phyloP scores from a whole-genome alignment of 495 filamentous ascomycete species.

The Echria macrotheca region DNA sequence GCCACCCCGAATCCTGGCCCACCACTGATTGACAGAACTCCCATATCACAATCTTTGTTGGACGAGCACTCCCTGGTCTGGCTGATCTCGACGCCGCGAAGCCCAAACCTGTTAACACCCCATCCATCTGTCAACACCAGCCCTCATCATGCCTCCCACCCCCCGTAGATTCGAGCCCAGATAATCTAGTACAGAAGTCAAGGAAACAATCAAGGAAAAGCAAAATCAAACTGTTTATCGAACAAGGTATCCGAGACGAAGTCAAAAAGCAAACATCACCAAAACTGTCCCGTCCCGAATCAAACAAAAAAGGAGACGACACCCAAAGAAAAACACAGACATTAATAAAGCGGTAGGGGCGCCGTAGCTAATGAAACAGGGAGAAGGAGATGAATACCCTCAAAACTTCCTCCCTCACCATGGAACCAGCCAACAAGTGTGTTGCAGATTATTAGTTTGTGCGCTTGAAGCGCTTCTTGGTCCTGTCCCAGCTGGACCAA shows the following conservation, averaged over 20 bases:
- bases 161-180: constrained; percentile 14
- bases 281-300: too few species aligned
- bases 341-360: constrained; percentile 39
- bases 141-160: too few species aligned
- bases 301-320: constrained; percentile 8
- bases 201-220: constrained; percentile 14
- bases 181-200: background rate
- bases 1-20: too few species aligned
- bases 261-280: constrained; percentile 15
- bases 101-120: constrained; percentile 12
- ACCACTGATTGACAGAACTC: too few species aligned
- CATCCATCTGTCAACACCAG: background rate
- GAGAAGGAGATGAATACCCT: constrained; percentile 24
- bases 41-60: constrained; percentile 25
- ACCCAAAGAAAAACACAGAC: constrained; percentile 4
- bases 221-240: constrained; percentile 26
- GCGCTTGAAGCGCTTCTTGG: constrained; percentile 36
- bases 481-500: constrained; percentile 33
- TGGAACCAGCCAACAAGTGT: constrained; percentile 48
- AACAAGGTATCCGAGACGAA: constrained; percentile 37
- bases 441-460: constrained; percentile 47
- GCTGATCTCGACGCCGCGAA: constrained; percentile 7
- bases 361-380: constrained; percentile 49
- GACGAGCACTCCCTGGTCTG: constrained; percentile 14
- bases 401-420: constrained; percentile 28